Evolutionary conservation across 768 basidiomycete species (phyloP).

Genomic region (Flagelloscypha sp.): DNA sequence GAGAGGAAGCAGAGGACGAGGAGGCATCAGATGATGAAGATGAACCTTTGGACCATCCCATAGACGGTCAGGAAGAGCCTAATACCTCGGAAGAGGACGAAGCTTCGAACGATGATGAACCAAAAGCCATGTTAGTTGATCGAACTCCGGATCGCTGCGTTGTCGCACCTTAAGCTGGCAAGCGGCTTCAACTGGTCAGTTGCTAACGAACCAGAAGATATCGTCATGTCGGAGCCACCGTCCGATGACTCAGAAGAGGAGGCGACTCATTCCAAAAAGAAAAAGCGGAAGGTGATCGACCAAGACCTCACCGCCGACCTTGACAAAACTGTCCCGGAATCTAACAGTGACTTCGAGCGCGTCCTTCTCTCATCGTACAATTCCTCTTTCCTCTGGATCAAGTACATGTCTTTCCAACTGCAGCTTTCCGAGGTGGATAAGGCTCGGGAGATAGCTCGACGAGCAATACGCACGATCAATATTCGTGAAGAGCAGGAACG

Average conservation of each 20-base stretch:
- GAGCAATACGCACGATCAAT: conserved; percentile 80
- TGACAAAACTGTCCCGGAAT: conserved; percentile 79
- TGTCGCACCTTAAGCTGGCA: conserved; percentile 34
- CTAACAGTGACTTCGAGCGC: conserved; percentile 92
- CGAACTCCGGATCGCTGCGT: conserved; percentile 7
- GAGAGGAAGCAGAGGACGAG: conserved; percentile 14
- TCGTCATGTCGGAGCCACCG: conserved; percentile 33
- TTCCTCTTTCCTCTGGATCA: conserved; percentile 97
- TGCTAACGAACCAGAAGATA: conserved; percentile 27
- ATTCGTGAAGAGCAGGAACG: conserved; percentile 96
- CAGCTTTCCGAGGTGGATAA: conserved; percentile 96
- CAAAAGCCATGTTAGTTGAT: conserved; percentile 38
- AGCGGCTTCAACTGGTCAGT: conserved; percentile 70
- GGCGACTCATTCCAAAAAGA: conserved; percentile 54
- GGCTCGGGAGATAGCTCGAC: conserved; percentile 78
- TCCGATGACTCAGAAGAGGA: conserved; percentile 40
- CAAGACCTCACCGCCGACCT: conserved; percentile 81
- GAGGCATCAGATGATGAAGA: conserved; percentile 6
- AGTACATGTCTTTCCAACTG: conserved; percentile 98
- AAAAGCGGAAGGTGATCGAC: conserved; percentile 64
- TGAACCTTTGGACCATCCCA: conserved; percentile 10
- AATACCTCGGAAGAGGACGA: conserved; percentile 3
- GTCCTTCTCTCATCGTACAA: conserved; percentile 89
- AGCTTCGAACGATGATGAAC: conserved; percentile 22
- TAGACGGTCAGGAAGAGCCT: conserved; percentile 9